Conservation (phyloP, 495 filamentous ascomycete species). For the Clohesyomyces aquaticus region DNA sequence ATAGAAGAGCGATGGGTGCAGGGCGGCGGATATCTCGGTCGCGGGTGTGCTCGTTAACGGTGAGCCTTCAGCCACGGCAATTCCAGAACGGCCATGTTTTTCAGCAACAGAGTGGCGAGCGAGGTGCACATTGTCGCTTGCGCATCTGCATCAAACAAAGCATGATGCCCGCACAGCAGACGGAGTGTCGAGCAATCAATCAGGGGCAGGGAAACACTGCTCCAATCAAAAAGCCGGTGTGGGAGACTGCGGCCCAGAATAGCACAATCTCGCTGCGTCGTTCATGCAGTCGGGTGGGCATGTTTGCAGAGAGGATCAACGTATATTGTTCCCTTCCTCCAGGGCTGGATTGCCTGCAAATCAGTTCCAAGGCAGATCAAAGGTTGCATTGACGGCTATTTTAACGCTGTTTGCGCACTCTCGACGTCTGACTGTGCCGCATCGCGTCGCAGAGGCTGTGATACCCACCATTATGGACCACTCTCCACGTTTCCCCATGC, state of each 20-base stretch:
- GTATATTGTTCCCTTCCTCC: constrained; percentile 27
- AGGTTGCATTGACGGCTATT: constrained; percentile 14
- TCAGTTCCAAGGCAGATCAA: not conserved
- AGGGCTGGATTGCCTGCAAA: constrained; percentile 24
- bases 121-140: too few species aligned
- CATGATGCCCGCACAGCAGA: not conserved
- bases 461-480: too few species aligned
- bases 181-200: not conserved
- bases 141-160: too few species aligned
- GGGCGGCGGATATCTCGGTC: not conserved
- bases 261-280: constrained; percentile 13
- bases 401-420: not conserved
- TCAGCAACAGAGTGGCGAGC: not conserved
- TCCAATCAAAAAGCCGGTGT: constrained; percentile 12
- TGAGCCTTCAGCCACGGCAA: not conserved
- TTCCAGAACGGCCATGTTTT: not conserved
- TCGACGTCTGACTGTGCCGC: constrained; percentile 23
- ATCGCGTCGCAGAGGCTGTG: not conserved
- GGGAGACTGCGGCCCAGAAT: not conserved
- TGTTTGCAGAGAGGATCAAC: not conserved
- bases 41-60: not conserved
- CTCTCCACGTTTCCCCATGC: too few species aligned
- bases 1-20: not conserved
- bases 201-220: constrained; percentile 9
- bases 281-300: constrained; percentile 13